Conservation (phyloP, 352 stramenopile species). For the Phytophthora pisi region DNA sequence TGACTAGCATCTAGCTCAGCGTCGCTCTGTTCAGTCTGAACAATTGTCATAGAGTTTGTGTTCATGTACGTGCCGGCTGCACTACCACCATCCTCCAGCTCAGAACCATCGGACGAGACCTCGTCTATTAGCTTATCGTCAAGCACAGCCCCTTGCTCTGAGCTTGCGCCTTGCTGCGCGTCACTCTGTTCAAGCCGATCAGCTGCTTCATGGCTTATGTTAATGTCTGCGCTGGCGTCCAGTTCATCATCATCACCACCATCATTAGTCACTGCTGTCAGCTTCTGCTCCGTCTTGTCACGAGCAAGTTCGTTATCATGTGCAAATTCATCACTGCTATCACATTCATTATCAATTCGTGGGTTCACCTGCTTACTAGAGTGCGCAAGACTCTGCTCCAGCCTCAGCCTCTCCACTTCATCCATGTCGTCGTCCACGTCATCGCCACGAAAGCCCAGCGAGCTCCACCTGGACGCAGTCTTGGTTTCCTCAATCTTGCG, state of each 20-base stretch:
- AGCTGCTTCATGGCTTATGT: background rate
- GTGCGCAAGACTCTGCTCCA: conserved; percentile 25
- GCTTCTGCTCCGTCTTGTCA: conserved; percentile 20
- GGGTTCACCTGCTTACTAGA: conserved; percentile 31
- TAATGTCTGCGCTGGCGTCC: conserved; percentile 4
- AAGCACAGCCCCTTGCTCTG: conserved; percentile 7
- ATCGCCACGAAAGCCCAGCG: conserved; percentile 15
- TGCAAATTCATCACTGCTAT: conserved; percentile 40
- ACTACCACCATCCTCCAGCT: conserved; percentile 2
- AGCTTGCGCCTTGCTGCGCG: conserved; percentile 7
- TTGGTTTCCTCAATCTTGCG: conserved; percentile 24
- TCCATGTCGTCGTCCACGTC: conserved; percentile 30
- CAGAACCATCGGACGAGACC: conserved; percentile 18
- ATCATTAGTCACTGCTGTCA: conserved; percentile 2
- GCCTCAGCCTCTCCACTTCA: conserved; percentile 37
- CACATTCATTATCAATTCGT: conserved; percentile 43
- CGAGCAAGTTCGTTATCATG: conserved; percentile 11
- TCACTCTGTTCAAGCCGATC: conserved; percentile 12
- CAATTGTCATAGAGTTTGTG: background rate
- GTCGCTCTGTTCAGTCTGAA: conserved; percentile 2
- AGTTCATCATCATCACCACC: conserved; percentile 15
- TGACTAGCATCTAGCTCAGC: background rate
- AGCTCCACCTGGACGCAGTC: conserved; percentile 21
- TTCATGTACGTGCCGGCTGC: background rate
- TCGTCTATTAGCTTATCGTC: conserved; percentile 19